Conservation (phyloP, 2,329 filamentous ascomycete genomes). For the Byssoonygena ceratinophila region DNA sequence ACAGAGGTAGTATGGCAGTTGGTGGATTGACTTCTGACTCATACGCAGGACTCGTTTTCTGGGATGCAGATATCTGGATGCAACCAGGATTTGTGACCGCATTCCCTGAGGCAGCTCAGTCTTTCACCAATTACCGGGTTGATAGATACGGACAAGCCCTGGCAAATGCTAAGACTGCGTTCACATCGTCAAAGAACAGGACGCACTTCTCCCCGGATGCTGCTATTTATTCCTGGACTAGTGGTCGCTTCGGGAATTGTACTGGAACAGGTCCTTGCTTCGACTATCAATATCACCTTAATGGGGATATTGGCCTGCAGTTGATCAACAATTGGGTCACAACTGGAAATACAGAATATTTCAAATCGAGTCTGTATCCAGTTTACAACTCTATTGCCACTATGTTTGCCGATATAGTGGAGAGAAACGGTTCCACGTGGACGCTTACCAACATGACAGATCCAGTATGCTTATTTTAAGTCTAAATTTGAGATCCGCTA, state of each 20-base stretch:
- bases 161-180: slow-evolving; percentile 48
- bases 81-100: slow-evolving; percentile 55
- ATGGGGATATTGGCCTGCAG: slow-evolving; percentile 56
- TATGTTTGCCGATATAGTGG: slow-evolving; percentile 50
- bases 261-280: slow-evolving; percentile 55
- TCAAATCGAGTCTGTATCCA: slow-evolving; percentile 48
- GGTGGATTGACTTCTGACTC: slow-evolving; percentile 57
- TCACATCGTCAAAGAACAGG: slow-evolving; percentile 49
- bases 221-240: slow-evolving; percentile 59
- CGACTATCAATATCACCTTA: slow-evolving; percentile 63
- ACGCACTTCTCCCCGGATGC: slow-evolving; percentile 48
- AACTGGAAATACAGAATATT: slow-evolving; percentile 49
- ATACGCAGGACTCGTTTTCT: slow-evolving; percentile 56
- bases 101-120: slow-evolving; percentile 51
- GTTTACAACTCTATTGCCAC: slow-evolving; percentile 55
- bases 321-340: slow-evolving; percentile 52
- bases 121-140: slow-evolving; percentile 55
- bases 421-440: slow-evolving; percentile 48
- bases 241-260: slow-evolving; percentile 57
- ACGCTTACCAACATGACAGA: slow-evolving; percentile 58
- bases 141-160: slow-evolving; percentile 50
- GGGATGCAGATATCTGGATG: slow-evolving; percentile 60
- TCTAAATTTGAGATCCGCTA: background rate
- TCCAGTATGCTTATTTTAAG: slow-evolving; percentile 41
- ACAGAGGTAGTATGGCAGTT: slow-evolving; percentile 56